Percentiles rank a stretch among this genome's conserved stretches.
phyloP scores from a whole-genome alignment of 2,329 filamentous ascomycete genomes.

The Claviceps sorghi region DNA sequence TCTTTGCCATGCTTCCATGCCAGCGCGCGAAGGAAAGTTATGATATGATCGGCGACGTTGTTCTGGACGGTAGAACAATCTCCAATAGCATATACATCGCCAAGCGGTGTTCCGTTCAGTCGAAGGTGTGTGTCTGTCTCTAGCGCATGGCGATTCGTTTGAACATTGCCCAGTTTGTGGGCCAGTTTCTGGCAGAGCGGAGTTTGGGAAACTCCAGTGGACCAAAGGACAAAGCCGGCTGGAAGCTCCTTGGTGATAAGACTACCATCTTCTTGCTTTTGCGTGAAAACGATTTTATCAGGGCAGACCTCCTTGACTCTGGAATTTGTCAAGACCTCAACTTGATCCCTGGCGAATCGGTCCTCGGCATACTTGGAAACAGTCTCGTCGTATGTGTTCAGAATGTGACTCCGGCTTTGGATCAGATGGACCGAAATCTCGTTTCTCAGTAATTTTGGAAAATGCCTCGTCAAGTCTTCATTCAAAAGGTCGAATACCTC shows the following conservation, averaged over 20 bases:
- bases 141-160: slow-evolving; percentile 80
- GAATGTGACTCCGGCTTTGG: slow-evolving; percentile 82
- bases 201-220: slow-evolving; percentile 82
- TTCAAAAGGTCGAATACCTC: slow-evolving; percentile 94
- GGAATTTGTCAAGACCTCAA: slow-evolving; percentile 84
- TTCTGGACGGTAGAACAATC: slow-evolving; percentile 97
- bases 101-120: slow-evolving; percentile 72
- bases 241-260: slow-evolving; percentile 82
- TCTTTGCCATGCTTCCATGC: slow-evolving; percentile 88
- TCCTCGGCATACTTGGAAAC: slow-evolving; percentile 85
- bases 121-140: slow-evolving; percentile 92
- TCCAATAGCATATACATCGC: slow-evolving; percentile 91
- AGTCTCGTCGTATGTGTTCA: slow-evolving; percentile 96
- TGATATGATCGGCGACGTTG: slow-evolving; percentile 82
- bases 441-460: slow-evolving; percentile 82
- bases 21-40: slow-evolving; percentile 75
- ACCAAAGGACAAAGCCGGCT: slow-evolving; percentile 95
- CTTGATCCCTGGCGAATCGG: slow-evolving; percentile 77
- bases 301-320: slow-evolving; percentile 76
- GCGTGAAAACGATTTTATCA: slow-evolving; percentile 79
- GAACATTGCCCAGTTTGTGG: slow-evolving; percentile 56
- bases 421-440: slow-evolving; percentile 97
- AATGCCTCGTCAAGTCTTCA: slow-evolving; percentile 72
- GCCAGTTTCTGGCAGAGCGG: slow-evolving; percentile 65
- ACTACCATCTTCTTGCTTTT: slow-evolving; percentile 59